These are phyloP conservation scores for Rhodotorula sp. DNA, from an alignment of 1,284 basidiomycete species.

Conservation along the genomic window DNA sequence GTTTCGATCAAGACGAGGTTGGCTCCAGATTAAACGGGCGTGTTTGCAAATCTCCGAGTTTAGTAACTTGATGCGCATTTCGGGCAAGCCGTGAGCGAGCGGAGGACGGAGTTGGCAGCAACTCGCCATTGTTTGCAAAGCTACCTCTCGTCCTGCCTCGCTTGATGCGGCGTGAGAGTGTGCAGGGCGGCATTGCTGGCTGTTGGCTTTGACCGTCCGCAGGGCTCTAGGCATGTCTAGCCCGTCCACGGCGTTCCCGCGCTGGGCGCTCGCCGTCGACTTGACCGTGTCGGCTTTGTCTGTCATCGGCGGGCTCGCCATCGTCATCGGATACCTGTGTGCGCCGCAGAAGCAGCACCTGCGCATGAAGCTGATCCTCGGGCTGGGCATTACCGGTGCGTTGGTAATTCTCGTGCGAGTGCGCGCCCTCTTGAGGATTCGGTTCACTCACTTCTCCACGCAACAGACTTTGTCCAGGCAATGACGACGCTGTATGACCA, in stretches of 20 bases:
- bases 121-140: too few relatives aligned
- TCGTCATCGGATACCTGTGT: slow-evolving; percentile 12
- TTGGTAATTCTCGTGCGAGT: not conserved
- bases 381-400: slow-evolving; percentile 26
- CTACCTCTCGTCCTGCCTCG: too few relatives aligned
- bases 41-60: too few relatives aligned
- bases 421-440: not conserved
- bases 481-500: not conserved
- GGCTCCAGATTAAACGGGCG: too few relatives aligned
- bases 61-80: too few relatives aligned
- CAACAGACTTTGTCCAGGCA: slow-evolving; percentile 6
- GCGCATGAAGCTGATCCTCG: slow-evolving; percentile 26
- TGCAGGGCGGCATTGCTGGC: not conserved
- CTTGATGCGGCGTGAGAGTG: too few relatives aligned
- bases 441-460: not conserved
- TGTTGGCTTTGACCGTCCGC: not conserved
- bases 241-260: not conserved
- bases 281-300: not conserved
- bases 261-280: not conserved
- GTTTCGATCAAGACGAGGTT: not conserved
- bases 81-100: too few relatives aligned
- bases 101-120: too few relatives aligned
- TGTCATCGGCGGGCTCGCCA: slow-evolving; percentile 9
- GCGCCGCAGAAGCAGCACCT: slow-evolving; percentile 14
- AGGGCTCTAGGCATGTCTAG: not conserved